Base-by-base conservation (phyloP, 192 early-diverging fungal species). In the Coemansia sp. region DNA sequence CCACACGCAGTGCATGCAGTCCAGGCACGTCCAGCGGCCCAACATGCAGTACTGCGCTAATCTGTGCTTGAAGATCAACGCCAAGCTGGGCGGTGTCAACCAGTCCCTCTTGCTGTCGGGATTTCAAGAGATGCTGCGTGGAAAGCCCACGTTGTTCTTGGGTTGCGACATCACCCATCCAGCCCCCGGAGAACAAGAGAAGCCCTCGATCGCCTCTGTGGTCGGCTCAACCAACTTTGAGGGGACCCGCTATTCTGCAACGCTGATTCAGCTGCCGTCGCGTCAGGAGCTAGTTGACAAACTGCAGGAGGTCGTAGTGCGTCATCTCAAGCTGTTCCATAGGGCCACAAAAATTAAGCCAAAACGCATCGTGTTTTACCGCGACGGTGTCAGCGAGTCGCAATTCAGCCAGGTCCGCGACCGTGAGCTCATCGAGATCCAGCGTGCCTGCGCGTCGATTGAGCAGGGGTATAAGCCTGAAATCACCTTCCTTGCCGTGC, bases 21-120 rank as follows among this genome's bases (percentile, higher is more conserved):
- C 87, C 19, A 93, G 87, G 74, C 89, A 96, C 64, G 85, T 94
- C 70, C 86, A 86, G 72, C 74, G 84, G 24, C 83, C 91, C 21
- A 95, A 91, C 75, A 73, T 88, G 46, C 95, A 97, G 82, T 98
- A 98, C 84, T 95, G 93, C 67, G 95, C 95, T 16, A 98, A 98
- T 64, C 90, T 98, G 14, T 94, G 90, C 64, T 80, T 98, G 31
- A 98, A 98, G 85, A 88, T 97, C 64, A 98, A 98, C 78, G 87
- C 92, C 37, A 96, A 98, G 84, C 87, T 98, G 7, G 94, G 95
- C 59, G 95, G 94, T 50, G 90, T 90, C 83, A 96, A 96, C 81
- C 84, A 88, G 33, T 89, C 82, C 66, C 74, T 98, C 48, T 70
- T 59, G 1, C 67, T 73, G 21, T 56, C 66, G 9, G 80, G 61